Percentiles rank a stretch among this genome's conserved stretches.
These are phyloP conservation scores for Solanum acaule DNA, from an alignment of 257 asterid species.

Conservation along the genomic window DNA sequence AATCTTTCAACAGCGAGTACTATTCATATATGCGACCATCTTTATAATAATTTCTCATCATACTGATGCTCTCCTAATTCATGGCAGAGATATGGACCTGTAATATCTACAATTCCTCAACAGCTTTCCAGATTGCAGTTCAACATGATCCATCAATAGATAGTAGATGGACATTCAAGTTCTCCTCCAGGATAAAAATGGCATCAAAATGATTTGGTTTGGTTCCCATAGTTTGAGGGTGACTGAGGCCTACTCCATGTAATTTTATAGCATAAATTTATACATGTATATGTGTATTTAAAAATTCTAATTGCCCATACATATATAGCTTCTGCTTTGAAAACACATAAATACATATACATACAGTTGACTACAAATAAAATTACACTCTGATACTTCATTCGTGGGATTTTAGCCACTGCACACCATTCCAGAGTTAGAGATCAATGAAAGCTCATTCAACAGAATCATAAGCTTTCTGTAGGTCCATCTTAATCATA, in stretches of 20 bases:
- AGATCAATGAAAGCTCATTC: no score
- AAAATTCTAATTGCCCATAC: no score
- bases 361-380: no score
- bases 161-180: background rate
- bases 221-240: background rate
- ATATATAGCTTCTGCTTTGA: no score
- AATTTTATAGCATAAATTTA: no score
- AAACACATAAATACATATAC: no score
- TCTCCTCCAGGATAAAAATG: background rate
- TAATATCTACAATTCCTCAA: constrained; percentile 89
- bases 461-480: no score
- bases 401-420: no score
- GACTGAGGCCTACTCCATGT: background rate
- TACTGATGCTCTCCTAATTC: background rate
- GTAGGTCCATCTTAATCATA: no score
- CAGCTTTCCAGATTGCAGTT: constrained; percentile 93
- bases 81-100: constrained; percentile 92
- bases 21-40: background rate
- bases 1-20: background rate
- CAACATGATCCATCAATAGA: constrained; percentile 80
- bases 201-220: background rate
- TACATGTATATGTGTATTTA: no score
- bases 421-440: no score
- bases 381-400: no score
- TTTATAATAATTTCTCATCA: background rate